These are phyloP conservation scores for Lyophyllum semitale DNA, from an alignment of 768 basidiomycete genomes.

Conservation along the genomic window DNA sequence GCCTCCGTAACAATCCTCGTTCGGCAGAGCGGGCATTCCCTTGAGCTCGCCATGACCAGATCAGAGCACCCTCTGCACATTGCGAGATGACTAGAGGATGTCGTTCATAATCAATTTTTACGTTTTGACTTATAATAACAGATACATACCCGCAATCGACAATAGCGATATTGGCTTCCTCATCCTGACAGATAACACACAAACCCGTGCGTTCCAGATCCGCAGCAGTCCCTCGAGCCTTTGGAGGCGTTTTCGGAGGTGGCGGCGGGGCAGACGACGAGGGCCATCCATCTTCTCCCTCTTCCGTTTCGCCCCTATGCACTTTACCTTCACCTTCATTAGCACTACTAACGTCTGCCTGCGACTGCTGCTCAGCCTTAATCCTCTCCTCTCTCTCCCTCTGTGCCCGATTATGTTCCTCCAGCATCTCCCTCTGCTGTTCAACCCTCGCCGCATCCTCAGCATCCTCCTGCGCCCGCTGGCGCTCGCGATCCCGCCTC, in stretches of 20 bases:
- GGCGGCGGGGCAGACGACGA: slow-evolving; percentile 26
- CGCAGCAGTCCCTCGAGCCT: slow-evolving; percentile 37
- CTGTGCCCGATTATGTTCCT: slow-evolving; percentile 30
- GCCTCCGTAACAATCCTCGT: slow-evolving; percentile 86
- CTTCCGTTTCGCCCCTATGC: slow-evolving; percentile 17
- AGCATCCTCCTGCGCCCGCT: slow-evolving; percentile 43
- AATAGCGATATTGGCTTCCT: slow-evolving; percentile 90
- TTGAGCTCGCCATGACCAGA: slow-evolving; percentile 72
- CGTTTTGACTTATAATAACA: neutral
- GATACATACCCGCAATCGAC: slow-evolving; percentile 87
- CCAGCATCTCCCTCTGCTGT: slow-evolving; percentile 36
- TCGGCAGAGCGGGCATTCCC: slow-evolving; percentile 89
- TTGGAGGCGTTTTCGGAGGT: slow-evolving; percentile 25
- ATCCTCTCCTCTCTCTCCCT: slow-evolving; percentile 29
- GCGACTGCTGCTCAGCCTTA: slow-evolving; percentile 17
- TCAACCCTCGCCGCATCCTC: slow-evolving; percentile 45
- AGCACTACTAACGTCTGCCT: slow-evolving; percentile 19
- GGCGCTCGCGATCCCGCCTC: slow-evolving; percentile 50
- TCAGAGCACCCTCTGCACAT: slow-evolving; percentile 83
- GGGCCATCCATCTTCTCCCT: slow-evolving; percentile 14
- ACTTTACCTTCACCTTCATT: slow-evolving; percentile 3
- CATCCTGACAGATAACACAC: slow-evolving; percentile 93
- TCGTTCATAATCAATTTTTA: neutral
- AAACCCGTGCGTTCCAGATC: slow-evolving; percentile 70
- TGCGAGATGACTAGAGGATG: slow-evolving; percentile 63